Evolutionary conservation across 2,329 filamentous ascomycete genomes (phyloP).

Genomic region (Fusarium odoratissimum): DNA sequence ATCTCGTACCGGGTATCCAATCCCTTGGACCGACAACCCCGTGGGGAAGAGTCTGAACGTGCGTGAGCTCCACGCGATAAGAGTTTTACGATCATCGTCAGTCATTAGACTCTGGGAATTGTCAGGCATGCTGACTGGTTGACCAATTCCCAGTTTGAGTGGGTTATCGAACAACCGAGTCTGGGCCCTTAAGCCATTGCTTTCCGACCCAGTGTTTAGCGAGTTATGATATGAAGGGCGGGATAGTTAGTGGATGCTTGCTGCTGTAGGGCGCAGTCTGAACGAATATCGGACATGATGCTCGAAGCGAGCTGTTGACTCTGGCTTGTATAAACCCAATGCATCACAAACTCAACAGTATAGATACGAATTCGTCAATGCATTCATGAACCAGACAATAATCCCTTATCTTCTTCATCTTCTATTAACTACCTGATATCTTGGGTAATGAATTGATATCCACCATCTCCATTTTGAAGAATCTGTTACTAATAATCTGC

Average conservation of each 20-base stretch:
- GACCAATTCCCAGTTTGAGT: background rate
- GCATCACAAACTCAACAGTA: accelerated
- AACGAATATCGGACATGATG: background rate
- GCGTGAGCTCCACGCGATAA: background rate
- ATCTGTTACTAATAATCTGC: background rate
- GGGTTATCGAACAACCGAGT: background rate
- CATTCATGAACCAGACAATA: accelerated
- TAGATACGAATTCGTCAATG: background rate
- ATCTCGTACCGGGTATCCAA: background rate
- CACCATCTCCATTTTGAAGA: too few relatives aligned
- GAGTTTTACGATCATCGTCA: background rate
- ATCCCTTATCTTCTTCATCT: background rate
- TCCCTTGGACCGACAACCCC: background rate
- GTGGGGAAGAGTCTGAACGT: background rate
- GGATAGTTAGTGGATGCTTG: background rate
- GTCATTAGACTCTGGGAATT: background rate
- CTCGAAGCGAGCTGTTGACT: background rate
- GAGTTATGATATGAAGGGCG: background rate
- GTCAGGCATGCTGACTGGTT: background rate
- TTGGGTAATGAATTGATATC: accelerated
- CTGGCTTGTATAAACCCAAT: too few relatives aligned
- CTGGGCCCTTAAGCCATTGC: background rate
- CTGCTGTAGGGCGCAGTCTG: background rate
- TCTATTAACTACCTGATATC: accelerated
- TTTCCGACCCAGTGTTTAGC: background rate